Evolutionary conservation across 495 filamentous ascomycete genomes (phyloP).

Genomic region (Collariella sp.): DNA sequence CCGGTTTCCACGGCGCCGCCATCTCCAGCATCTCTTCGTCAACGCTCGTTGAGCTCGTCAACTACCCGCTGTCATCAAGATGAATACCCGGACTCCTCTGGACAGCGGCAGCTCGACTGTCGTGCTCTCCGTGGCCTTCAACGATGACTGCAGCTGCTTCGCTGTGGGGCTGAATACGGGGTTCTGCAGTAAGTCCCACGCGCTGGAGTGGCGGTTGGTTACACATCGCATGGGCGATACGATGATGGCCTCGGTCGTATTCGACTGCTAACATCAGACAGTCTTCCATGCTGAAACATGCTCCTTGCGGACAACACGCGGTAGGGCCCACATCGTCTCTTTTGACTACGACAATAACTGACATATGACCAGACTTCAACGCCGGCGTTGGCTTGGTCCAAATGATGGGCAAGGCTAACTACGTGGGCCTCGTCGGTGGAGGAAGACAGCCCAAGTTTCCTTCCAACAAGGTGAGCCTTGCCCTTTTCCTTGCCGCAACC

Average conservation of each 20-base stretch:
- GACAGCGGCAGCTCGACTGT: conserved; percentile 64
- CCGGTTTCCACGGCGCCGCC: neutral
- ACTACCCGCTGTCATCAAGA: conserved; percentile 31
- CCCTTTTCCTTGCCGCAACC: neutral
- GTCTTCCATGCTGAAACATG: conserved; percentile 75
- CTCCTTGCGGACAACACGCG: conserved; percentile 54
- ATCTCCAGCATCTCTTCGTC: neutral
- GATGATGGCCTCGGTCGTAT: neutral
- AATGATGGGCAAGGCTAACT: conserved; percentile 85
- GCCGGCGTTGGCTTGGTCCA: conserved; percentile 74
- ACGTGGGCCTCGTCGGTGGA: conserved; percentile 82
- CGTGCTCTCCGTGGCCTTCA: conserved; percentile 80
- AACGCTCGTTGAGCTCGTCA: conserved; percentile 1
- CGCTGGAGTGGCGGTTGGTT: neutral
- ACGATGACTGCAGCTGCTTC: conserved; percentile 79
- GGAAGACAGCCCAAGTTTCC: conserved; percentile 80
- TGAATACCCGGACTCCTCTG: conserved; percentile 87
- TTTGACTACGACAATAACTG: neutral
- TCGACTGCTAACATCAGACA: conserved; percentile 23
- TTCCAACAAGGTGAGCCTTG: conserved; percentile 64
- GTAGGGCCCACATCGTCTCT: conserved; percentile 15
- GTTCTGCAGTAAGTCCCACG: conserved; percentile 62
- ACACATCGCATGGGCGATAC: neutral
- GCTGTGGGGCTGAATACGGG: conserved; percentile 80
- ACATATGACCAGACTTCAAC: conserved; percentile 58